Conservation (phyloP, 2,329 filamentous ascomycete species). For the Microcyclospora pomicola region DNA sequence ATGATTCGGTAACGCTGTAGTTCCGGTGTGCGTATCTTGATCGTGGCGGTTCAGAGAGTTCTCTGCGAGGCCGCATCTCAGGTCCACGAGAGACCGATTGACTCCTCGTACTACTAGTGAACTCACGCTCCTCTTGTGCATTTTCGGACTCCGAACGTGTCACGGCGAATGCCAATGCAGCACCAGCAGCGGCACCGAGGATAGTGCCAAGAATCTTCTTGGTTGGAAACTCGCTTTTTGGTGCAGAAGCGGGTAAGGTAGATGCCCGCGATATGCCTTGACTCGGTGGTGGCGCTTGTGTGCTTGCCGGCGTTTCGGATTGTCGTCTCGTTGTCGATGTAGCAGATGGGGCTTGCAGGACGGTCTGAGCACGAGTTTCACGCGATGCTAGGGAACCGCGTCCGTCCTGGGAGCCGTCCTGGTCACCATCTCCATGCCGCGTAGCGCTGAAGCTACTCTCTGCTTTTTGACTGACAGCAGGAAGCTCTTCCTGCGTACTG, state of each 20-base stretch:
- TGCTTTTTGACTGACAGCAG: not conserved
- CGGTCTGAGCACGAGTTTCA: conserved; percentile 12
- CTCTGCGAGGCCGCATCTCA: not conserved
- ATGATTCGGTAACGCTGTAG: conserved; percentile 23
- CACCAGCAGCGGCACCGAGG: conserved; percentile 65
- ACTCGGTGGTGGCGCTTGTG: conserved; percentile 1
- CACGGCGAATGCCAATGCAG: conserved; percentile 63
- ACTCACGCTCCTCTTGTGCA: conserved; percentile 27
- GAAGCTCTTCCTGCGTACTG: not conserved
- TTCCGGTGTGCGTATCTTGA: conserved; percentile 19
- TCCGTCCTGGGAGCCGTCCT: conserved; percentile 11
- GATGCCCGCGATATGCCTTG: conserved; percentile 7
- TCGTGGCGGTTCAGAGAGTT: conserved; percentile 1
- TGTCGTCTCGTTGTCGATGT: conserved; percentile 10
- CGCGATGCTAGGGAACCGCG: conserved; percentile 12
- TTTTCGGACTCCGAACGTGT: conserved; percentile 44
- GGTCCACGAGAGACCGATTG: not conserved
- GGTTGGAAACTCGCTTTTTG: conserved; percentile 6
- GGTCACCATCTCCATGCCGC: conserved; percentile 28
- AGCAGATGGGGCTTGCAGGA: conserved; percentile 13
- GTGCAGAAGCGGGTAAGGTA: conserved; percentile 8
- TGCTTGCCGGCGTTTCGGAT: conserved; percentile 5
- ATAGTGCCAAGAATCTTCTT: conserved; percentile 49
- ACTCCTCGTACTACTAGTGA: conserved; percentile 3
- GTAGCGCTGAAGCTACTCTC: not conserved